phyloP scores from a whole-genome alignment of 805 yeast genomes.

The Dipodascus geniculatus region DNA sequence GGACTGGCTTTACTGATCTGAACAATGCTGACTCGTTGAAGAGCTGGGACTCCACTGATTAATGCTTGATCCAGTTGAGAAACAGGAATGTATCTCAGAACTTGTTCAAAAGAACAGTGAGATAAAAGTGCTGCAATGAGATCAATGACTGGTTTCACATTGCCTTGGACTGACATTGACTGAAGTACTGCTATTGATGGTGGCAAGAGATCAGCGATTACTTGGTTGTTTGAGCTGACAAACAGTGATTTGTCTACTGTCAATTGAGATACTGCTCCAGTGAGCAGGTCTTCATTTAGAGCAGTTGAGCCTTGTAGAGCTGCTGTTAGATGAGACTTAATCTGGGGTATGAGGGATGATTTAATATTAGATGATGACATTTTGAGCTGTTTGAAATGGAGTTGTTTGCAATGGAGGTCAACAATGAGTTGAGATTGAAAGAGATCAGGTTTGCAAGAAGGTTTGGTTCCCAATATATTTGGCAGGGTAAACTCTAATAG shows the following conservation, averaged over 20 bases:
- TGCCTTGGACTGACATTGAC: conserved; percentile 10
- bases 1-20: conserved; percentile 22
- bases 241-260: neutral
- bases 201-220: conserved; percentile 12
- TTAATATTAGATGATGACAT: too few relatives aligned
- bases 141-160: conserved; percentile 14
- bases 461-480: too few relatives aligned
- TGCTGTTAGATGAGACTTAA: neutral
- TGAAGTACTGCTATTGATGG: conserved; percentile 17
- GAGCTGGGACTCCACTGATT: conserved; percentile 17
- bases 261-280: neutral
- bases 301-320: neutral
- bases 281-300: neutral
- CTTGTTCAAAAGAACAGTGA: conserved; percentile 22
- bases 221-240: neutral
- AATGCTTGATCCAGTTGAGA: conserved; percentile 24
- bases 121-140: conserved; percentile 21
- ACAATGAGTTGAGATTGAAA: too few relatives aligned
- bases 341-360: neutral
- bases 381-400: too few relatives aligned
- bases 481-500: too few relatives aligned
- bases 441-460: too few relatives aligned
- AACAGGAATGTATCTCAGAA: conserved; percentile 16
- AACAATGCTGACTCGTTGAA: conserved; percentile 20
- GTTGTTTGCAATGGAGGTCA: too few relatives aligned